A percentile compares a stretch with the other conserved stretches of the same genome.
phyloP scores from a whole-genome alignment of 192 early-diverging fungal species.

The Diversispora epigaea region DNA sequence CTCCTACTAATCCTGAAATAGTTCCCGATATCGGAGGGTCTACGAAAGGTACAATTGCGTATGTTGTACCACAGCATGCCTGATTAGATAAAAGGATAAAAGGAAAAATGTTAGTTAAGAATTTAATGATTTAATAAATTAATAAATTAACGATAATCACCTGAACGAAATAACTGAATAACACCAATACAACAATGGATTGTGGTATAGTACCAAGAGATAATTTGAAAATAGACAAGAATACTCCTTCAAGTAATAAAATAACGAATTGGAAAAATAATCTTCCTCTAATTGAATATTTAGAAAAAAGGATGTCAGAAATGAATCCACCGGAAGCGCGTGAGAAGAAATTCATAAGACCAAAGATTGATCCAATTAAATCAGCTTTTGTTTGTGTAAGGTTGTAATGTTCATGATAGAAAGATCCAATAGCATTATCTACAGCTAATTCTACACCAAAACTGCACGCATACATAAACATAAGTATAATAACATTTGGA shows the following conservation, averaged over 20 bases:
- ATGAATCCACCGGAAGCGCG: conserved; percentile 60
- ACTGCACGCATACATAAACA: conserved; percentile 58
- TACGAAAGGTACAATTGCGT: conserved; percentile 61
- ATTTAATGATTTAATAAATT: neutral
- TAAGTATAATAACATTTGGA: conserved; percentile 50
- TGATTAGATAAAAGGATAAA: neutral
- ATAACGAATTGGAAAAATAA: conserved; percentile 47
- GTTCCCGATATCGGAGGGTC: conserved; percentile 46
- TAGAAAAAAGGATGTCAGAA: conserved; percentile 46
- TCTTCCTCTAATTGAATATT: conserved; percentile 47
- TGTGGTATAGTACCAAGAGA: conserved; percentile 33
- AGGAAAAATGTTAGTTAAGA: neutral
- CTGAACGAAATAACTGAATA: conserved; percentile 57
- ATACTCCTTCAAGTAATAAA: conserved; percentile 49
- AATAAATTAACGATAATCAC: neutral
- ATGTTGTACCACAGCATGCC: conserved; percentile 58
- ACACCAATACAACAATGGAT: conserved; percentile 47
- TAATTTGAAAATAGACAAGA: conserved; percentile 52
- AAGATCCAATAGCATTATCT: conserved; percentile 55
- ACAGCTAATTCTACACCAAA: conserved; percentile 66
- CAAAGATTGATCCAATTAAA: conserved; percentile 61
- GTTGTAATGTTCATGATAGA: conserved; percentile 46
- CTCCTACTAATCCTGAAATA: conserved; percentile 59
- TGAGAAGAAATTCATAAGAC: conserved; percentile 66
- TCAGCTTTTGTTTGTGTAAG: conserved; percentile 47